Conservation (phyloP, 331 rosid genomes). For the Malus hybrid region DNA sequence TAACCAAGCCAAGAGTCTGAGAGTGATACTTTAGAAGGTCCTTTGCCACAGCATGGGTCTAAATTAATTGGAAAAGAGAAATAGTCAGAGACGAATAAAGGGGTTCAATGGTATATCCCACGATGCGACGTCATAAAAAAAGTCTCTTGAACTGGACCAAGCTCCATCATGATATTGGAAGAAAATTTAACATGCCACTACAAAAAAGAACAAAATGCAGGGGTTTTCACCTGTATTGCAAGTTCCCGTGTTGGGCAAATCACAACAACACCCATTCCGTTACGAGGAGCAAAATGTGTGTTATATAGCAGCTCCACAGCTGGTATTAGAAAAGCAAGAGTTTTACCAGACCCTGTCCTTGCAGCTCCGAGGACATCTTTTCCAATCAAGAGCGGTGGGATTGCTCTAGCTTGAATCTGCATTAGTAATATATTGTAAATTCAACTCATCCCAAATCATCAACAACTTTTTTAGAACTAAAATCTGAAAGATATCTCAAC, state of each 20-base stretch:
- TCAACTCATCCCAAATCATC: not conserved
- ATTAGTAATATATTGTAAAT: not conserved
- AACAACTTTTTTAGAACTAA: not conserved
- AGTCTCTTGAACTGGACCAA: too few relatives aligned
- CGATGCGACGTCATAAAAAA: not conserved
- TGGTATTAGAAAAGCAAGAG: conserved; percentile 84
- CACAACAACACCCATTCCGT: conserved; percentile 74
- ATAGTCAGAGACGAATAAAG: not conserved
- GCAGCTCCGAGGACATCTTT: conserved; percentile 97
- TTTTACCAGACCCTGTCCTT: conserved; percentile 96
- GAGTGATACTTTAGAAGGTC: conserved; percentile 87
- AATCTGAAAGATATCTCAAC: not conserved
- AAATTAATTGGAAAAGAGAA: conserved; percentile 10
- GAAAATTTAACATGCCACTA: not conserved
- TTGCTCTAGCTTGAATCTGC: conserved; percentile 84
- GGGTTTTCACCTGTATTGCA: conserved; percentile 71
- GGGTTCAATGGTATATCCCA: not conserved
- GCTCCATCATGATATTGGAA: not conserved
- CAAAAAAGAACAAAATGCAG: not conserved
- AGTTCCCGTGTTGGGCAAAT: conserved; percentile 98
- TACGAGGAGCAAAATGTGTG: conserved; percentile 51
- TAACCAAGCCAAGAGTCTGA: conserved; percentile 74
- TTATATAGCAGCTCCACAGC: conserved; percentile 72
- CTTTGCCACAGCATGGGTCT: conserved; percentile 86
- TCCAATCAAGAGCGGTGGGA: conserved; percentile 66